Evolutionary conservation across 163 green algal genomes (phyloP).

Genomic region (Botryococcus braunii): DNA sequence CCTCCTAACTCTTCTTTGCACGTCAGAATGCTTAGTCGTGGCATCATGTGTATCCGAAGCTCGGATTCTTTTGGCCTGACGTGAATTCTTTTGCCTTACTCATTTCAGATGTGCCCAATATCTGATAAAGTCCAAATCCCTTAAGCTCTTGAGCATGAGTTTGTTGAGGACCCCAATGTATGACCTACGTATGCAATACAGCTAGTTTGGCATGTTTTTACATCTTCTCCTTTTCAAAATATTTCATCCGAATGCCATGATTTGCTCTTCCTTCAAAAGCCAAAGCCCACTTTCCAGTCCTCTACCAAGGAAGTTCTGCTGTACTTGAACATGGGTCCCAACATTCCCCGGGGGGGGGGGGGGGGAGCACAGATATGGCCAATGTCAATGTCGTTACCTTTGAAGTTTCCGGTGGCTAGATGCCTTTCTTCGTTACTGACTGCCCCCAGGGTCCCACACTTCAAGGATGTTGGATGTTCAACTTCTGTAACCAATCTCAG

Average conservation of each 20-base stretch:
- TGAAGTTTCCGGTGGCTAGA: slow-evolving; percentile 69
- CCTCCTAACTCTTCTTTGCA: too few species aligned
- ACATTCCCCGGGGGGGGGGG: neutral
- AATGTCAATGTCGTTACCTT: slow-evolving; percentile 9
- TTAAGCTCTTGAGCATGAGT: too few species aligned
- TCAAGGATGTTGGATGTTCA: slow-evolving; percentile 54
- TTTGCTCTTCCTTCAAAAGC: neutral
- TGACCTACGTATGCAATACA: too few species aligned
- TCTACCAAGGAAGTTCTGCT: neutral
- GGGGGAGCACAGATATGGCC: neutral
- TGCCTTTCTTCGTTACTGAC: slow-evolving; percentile 42
- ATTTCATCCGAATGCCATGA: neutral
- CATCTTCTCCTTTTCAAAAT: too few species aligned
- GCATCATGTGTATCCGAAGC: too few species aligned
- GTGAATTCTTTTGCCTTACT: too few species aligned
- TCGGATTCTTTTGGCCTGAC: too few species aligned
- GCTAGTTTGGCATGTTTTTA: too few species aligned
- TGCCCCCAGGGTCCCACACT: slow-evolving; percentile 74
- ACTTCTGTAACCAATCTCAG: slow-evolving; percentile 44
- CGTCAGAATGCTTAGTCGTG: too few species aligned
- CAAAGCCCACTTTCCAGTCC: neutral
- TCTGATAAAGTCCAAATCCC: too few species aligned
- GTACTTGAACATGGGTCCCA: neutral
- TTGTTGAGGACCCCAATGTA: too few species aligned
- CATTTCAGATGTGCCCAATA: too few species aligned